phyloP scores from a whole-genome alignment of 345 rosid genomes.

The Triadica sebifera region DNA sequence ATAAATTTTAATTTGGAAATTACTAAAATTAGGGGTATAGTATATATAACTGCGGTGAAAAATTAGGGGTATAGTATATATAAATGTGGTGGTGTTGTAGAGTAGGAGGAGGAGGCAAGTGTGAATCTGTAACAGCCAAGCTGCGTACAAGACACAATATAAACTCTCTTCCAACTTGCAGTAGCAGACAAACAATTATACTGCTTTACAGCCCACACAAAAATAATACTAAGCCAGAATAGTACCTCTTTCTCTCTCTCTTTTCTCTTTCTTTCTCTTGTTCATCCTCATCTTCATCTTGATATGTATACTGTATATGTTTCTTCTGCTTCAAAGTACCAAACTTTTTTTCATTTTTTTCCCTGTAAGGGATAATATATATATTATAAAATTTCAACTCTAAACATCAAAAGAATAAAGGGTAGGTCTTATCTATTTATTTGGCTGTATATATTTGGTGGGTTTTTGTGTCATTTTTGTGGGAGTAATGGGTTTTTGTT shows the following conservation, averaged over 20 bases:
- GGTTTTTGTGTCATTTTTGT: constrained; percentile 13
- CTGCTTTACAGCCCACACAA: constrained; percentile 52
- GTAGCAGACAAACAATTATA: constrained; percentile 53
- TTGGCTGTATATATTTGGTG: constrained; percentile 14
- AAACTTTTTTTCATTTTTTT: neutral
- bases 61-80: too few relatives aligned
- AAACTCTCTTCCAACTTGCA: constrained; percentile 42
- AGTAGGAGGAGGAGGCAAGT: neutral
- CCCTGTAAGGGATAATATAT: neutral
- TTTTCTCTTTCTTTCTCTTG: neutral
- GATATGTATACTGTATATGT: too few relatives aligned
- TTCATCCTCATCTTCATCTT: constrained; percentile 21
- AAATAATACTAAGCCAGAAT: neutral
- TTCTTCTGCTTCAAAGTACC: neutral
- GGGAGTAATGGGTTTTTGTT: neutral
- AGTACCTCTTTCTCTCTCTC: neutral
- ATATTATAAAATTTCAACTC: neutral
- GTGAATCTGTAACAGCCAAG: constrained; percentile 26
- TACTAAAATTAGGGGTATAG: too few relatives aligned
- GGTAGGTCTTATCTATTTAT: constrained; percentile 10
- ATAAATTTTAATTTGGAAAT: too few relatives aligned
- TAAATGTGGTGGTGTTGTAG: neutral
- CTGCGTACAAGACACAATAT: constrained; percentile 37
- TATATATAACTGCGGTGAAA: too few relatives aligned
- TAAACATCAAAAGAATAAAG: constrained; percentile 25